These are phyloP conservation scores for Stylonectria norvegica DNA, from an alignment of 2,329 filamentous ascomycete genomes.

Conservation along the genomic window DNA sequence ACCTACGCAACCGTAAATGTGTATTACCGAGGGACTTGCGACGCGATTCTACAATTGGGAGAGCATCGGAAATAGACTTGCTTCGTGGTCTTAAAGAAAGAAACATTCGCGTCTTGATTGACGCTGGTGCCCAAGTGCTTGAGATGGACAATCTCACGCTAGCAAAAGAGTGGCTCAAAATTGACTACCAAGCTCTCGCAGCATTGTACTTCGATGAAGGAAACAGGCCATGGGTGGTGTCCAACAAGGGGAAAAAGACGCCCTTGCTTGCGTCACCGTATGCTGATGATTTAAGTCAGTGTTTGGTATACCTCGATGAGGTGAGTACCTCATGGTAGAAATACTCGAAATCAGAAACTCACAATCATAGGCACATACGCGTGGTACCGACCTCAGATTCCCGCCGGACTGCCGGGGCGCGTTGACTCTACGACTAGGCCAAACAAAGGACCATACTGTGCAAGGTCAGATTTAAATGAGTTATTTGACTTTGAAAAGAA, in stretches of 20 bases:
- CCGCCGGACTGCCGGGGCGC: slow-evolving; percentile 46
- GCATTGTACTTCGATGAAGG: slow-evolving; percentile 38
- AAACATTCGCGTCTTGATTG: slow-evolving; percentile 53
- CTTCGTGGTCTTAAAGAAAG: slow-evolving; percentile 5
- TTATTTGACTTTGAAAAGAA: too few species aligned
- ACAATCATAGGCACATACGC: slow-evolving; percentile 19
- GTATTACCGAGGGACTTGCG: slow-evolving; percentile 25
- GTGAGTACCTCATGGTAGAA: slow-evolving; percentile 56
- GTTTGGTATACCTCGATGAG: slow-evolving; percentile 58
- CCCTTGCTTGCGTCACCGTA: slow-evolving; percentile 52
- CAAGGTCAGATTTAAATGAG: slow-evolving; percentile 36
- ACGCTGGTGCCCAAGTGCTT: slow-evolving; percentile 60
- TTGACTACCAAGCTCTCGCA: slow-evolving; percentile 40
- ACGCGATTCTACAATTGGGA: slow-evolving; percentile 42
- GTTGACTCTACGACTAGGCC: slow-evolving; percentile 52
- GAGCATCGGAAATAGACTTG: slow-evolving; percentile 31
- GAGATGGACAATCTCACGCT: slow-evolving; percentile 54
- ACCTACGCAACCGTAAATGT: slow-evolving; percentile 49
- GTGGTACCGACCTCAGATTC: slow-evolving; percentile 56
- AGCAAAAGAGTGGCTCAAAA: slow-evolving; percentile 47
- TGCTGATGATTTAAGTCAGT: slow-evolving; percentile 45
- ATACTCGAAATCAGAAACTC: not conserved
- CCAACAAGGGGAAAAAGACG: slow-evolving; percentile 1
- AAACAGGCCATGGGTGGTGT: slow-evolving; percentile 7
- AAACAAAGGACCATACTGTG: slow-evolving; percentile 57